Conservation (phyloP, 2,329 filamentous ascomycete genomes). For the Ophiostoma sp. region DNA sequence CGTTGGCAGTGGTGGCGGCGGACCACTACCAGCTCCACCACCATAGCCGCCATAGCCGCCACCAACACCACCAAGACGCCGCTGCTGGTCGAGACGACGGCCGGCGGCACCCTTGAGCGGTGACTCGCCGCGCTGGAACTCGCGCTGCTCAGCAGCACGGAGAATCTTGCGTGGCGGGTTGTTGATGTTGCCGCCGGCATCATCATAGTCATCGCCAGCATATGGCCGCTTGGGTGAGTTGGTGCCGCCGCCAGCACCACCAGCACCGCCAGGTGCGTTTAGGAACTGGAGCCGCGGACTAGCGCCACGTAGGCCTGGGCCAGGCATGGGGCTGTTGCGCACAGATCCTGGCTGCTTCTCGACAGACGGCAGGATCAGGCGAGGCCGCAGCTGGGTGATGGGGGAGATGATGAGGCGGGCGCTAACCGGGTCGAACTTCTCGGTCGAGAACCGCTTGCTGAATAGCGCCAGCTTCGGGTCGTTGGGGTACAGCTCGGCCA, state of each 20-base stretch:
- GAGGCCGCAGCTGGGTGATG: slow-evolving; percentile 71
- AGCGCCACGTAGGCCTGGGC: slow-evolving; percentile 17
- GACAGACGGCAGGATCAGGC: slow-evolving; percentile 50
- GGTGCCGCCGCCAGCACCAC: slow-evolving; percentile 31
- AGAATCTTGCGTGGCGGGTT: slow-evolving; percentile 77
- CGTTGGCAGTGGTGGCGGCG: slow-evolving; percentile 69
- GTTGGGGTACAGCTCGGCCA: slow-evolving; percentile 89
- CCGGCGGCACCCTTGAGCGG: slow-evolving; percentile 90
- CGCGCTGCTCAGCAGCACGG: slow-evolving; percentile 69
- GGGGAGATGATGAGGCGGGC: slow-evolving; percentile 84
- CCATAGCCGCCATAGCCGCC: slow-evolving; percentile 39
- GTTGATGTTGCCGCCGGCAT: slow-evolving; percentile 46
- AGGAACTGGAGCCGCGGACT: slow-evolving; percentile 25
- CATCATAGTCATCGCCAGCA: slow-evolving; percentile 69
- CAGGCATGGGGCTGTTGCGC: slow-evolving; percentile 47
- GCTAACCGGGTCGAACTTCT: slow-evolving; percentile 77
- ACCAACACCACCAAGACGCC: slow-evolving; percentile 52
- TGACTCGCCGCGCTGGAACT: slow-evolving; percentile 84
- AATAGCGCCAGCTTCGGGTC: slow-evolving; percentile 78
- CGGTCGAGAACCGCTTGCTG: slow-evolving; percentile 69
- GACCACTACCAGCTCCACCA: slow-evolving; percentile 35
- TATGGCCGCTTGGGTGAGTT: slow-evolving; percentile 64
- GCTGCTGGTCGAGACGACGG: slow-evolving; percentile 77
- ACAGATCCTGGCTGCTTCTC: slow-evolving; percentile 50
- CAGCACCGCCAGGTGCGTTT: not conserved